phyloP scores from a whole-genome alignment of 768 basidiomycete genomes.

The Phaeotremella fagi region DNA sequence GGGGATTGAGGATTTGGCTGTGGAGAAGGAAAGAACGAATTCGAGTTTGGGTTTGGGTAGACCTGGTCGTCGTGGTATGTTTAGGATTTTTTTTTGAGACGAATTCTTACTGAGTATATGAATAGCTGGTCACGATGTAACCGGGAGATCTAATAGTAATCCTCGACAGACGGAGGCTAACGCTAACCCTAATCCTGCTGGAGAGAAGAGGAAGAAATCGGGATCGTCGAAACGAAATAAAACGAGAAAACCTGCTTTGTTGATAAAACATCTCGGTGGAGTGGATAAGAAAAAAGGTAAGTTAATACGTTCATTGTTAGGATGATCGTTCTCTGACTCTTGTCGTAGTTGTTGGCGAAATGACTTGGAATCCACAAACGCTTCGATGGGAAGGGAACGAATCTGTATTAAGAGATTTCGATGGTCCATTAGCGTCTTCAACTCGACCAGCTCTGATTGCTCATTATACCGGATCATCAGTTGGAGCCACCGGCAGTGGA shows the following conservation, averaged over 20 bases:
- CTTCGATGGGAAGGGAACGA: constrained; percentile 98
- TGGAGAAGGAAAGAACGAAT: constrained; percentile 82
- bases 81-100: not conserved
- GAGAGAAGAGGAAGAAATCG: constrained; percentile 29
- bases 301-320: constrained; percentile 5
- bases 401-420: constrained; percentile 82
- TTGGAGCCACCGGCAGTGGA: constrained; percentile 1
- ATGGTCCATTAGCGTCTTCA: constrained; percentile 69
- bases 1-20: constrained; percentile 76
- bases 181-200: not conserved
- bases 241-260: constrained; percentile 18
- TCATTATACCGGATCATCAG: constrained; percentile 82
- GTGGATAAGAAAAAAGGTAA: constrained; percentile 45
- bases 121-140: not conserved
- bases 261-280: constrained; percentile 44
- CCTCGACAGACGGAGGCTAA: not conserved
- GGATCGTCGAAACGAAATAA: constrained; percentile 5
- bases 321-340: not conserved
- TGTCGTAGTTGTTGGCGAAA: constrained; percentile 76
- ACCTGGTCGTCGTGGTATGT: constrained; percentile 12
- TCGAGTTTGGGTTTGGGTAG: constrained; percentile 30
- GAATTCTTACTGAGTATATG: too few species aligned
- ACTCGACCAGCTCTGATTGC: constrained; percentile 88
- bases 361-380: constrained; percentile 91
- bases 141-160: not conserved